These are phyloP conservation scores for Cercospora zeina DNA, from an alignment of 2,329 filamentous ascomycete genomes.

Conservation along the genomic window DNA sequence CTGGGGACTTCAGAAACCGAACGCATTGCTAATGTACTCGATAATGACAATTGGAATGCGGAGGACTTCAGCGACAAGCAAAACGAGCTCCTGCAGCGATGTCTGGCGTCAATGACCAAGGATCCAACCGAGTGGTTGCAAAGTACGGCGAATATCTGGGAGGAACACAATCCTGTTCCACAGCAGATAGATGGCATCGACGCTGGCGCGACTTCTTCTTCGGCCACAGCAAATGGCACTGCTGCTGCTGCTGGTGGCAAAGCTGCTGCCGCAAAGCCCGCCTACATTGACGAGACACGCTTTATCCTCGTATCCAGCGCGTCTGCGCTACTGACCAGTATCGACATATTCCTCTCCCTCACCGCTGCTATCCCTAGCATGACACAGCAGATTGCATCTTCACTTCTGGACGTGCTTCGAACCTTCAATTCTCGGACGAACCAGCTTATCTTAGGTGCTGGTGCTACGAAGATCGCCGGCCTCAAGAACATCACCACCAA, in stretches of 20 bases:
- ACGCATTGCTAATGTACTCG: constrained; percentile 72
- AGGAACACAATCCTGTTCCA: constrained; percentile 35
- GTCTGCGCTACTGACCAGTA: constrained; percentile 74
- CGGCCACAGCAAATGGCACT: constrained; percentile 26
- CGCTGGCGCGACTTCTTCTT: constrained; percentile 17
- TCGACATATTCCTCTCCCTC: constrained; percentile 80
- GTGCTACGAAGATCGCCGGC: constrained; percentile 82
- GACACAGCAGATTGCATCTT: constrained; percentile 76
- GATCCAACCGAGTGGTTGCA: constrained; percentile 69
- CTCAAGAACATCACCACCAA: constrained; percentile 96
- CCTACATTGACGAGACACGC: constrained; percentile 77
- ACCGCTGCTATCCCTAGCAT: constrained; percentile 85
- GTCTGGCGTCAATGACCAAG: constrained; percentile 69
- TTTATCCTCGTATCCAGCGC: constrained; percentile 86
- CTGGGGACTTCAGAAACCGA: constrained; percentile 73
- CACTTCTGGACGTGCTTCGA: constrained; percentile 81
- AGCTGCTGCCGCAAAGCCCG: constrained; percentile 45
- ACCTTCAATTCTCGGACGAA: constrained; percentile 94
- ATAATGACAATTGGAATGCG: constrained; percentile 76
- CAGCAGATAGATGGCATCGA: constrained; percentile 37
- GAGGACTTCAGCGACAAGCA: constrained; percentile 70
- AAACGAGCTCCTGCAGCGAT: constrained; percentile 59
- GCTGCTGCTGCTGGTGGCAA: constrained; percentile 18
- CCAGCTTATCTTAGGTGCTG: constrained; percentile 94
- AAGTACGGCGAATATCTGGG: constrained; percentile 54